phyloP scores from a whole-genome alignment of 345 rosid species.

The Brassica napus region DNA sequence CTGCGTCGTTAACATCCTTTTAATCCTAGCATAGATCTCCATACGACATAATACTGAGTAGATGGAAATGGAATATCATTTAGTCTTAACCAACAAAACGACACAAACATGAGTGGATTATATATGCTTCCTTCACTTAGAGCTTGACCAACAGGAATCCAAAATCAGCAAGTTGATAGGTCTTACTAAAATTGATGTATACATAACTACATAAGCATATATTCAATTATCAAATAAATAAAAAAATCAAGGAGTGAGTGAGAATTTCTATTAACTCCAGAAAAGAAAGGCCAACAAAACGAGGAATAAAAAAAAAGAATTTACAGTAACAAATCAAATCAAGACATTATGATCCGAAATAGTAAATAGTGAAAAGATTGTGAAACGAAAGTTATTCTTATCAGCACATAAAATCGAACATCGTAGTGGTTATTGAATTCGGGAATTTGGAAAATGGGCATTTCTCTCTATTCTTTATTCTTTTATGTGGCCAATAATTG shows the following conservation, averaged over 20 bases:
- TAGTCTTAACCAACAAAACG: conserved; percentile 1
- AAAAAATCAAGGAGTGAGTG: neutral
- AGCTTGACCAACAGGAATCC: conserved; percentile 34
- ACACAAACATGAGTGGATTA: conserved; percentile 10
- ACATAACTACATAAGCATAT: conserved; percentile 37
- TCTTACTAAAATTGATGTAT: conserved; percentile 25
- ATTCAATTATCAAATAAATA: conserved; percentile 16
- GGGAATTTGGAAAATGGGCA: conserved; percentile 19
- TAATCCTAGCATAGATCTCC: neutral
- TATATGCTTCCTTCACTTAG: conserved; percentile 20
- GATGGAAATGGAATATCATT: neutral
- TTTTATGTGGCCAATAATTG: conserved; percentile 35
- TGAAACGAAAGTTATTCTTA: conserved; percentile 22
- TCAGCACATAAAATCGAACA: conserved; percentile 15
- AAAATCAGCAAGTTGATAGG: conserved; percentile 29
- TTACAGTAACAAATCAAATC: conserved; percentile 31
- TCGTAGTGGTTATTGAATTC: conserved; percentile 23
- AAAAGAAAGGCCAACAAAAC: conserved; percentile 13
- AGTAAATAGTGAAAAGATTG: conserved; percentile 21
- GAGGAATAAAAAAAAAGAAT: conserved; percentile 24
- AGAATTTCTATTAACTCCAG: conserved; percentile 5
- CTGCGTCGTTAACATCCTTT: neutral
- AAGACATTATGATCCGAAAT: conserved; percentile 19
- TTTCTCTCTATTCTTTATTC: conserved; percentile 24
- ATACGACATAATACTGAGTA: neutral